Percentiles rank a stretch among this genome's conserved stretches.
Evolutionary conservation across 2,329 filamentous ascomycete species (phyloP).

Genomic region (Exophiala spinifera): DNA sequence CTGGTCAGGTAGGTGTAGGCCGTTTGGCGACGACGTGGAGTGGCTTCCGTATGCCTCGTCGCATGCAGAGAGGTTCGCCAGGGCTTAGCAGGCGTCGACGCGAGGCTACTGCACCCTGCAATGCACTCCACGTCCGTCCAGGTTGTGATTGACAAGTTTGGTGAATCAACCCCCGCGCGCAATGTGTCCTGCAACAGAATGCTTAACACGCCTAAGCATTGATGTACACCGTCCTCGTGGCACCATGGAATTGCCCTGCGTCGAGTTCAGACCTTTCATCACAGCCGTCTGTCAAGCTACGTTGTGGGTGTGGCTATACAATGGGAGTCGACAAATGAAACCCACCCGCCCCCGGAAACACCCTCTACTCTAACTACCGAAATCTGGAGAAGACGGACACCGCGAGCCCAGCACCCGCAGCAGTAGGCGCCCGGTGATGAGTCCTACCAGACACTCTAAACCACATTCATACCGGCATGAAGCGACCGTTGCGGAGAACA

Average conservation of each 20-base stretch:
- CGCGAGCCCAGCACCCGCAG: no score
- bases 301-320: no score
- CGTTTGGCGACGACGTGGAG: background rate
- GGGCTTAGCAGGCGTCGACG: background rate
- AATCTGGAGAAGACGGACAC: no score
- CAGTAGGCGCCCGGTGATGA: no score
- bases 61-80: background rate
- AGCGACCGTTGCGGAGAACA: background rate
- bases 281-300: no score
- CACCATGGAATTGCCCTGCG: background rate
- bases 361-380: no score
- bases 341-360: no score
- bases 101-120: constrained; percentile 8
- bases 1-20: no score
- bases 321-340: no score
- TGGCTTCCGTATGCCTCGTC: background rate
- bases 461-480: background rate
- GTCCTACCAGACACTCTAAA: no score
- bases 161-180: background rate
- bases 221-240: background rate
- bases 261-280: no score
- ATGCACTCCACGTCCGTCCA: constrained; percentile 7
- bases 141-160: no score
- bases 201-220: background rate
- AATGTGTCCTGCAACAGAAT: background rate